Evolutionary conservation across 495 filamentous ascomycete genomes (phyloP), one percentile per base, ranked within the genome.

Genomic region (Durotheca rogersii): DNA sequence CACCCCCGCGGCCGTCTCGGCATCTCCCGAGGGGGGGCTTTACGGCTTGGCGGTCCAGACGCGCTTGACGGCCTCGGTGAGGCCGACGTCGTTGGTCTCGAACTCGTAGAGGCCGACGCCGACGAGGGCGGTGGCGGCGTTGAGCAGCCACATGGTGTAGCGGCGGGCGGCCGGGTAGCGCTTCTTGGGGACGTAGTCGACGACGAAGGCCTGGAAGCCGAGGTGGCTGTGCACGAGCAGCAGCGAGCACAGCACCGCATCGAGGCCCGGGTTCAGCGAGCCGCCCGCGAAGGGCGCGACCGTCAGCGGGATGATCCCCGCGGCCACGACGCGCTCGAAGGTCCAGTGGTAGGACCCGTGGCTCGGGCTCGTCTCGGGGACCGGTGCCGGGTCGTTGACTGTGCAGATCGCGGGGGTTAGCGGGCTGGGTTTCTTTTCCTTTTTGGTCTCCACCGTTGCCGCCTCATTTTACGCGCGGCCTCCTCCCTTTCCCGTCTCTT

Each of bases 281-380:
- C 90, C 89, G 23, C 86, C 85, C 36, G 89, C 90, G 76, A 98
- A 97, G 34, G 93, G 93, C 27, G 89, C 87, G 47, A 98, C 72
- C 54, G 84, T 90, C 39, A 98, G 74, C 35, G 94, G 93, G 48
- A 98, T 69, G 33, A 98, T 81, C 32, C 80, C 85, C 12, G 78
- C 84, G 42, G 85, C 81, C 50, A 96, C 71, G 12, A 92, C 63
- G 33, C 93, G 85, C 79, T 98, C 93, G 66, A 96, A 95, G 53
- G 86, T 84, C 93, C 93, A 98, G 78, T 98, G 93, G 78, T 97
- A 97, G 69, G 87, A 92, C 43, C 93, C 94, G 70, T 97, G 85
- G 15, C 80, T 74, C 11, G 90, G 83, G 42, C 79, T 81, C 30
- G 87, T 57, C 7, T 76, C 56, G 18, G 89, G 90, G n/a, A 96